A percentile compares a stretch with the other conserved stretches of the same genome.
These are phyloP conservation scores for Xylaria curta DNA, from an alignment of 495 filamentous ascomycete species.

Conservation along the genomic window DNA sequence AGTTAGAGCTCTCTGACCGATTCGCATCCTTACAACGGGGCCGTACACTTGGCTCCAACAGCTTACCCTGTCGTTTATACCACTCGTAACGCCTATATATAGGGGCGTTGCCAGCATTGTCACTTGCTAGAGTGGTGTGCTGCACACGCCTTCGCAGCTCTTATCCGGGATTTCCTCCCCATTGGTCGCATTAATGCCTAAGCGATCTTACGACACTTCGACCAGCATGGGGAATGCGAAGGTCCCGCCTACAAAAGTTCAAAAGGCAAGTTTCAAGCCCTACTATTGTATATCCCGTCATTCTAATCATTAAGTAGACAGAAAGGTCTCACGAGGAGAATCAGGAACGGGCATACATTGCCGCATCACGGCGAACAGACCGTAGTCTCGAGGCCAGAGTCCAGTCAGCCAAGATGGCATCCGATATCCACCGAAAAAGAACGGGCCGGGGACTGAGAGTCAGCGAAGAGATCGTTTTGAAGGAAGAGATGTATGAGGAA, in stretches of 20 bases:
- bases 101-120: background rate
- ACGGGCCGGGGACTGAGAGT: constrained; percentile 86
- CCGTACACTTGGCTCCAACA: background rate
- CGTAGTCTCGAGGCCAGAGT: constrained; percentile 88
- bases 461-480: constrained; percentile 85
- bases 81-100: background rate
- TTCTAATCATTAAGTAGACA: constrained; percentile 51
- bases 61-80: background rate
- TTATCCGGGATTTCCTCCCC: background rate
- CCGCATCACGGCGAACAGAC: constrained; percentile 89
- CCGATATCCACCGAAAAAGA: constrained; percentile 86
- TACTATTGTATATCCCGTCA: background rate
- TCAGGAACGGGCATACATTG: constrained; percentile 93
- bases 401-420: constrained; percentile 86
- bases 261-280: constrained; percentile 33
- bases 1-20: background rate
- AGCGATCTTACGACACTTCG: constrained; percentile 32
- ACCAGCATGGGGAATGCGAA: constrained; percentile 1
- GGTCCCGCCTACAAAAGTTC: constrained; percentile 34
- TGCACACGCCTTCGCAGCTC: background rate
- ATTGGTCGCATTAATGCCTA: constrained; percentile 32
- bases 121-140: constrained; percentile 21
- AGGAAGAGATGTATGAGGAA: constrained; percentile 98
- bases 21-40: background rate
- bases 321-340: constrained; percentile 87